Conservation (phyloP, 2,329 filamentous ascomycete genomes). For the Fusarium brachygibbosum region DNA sequence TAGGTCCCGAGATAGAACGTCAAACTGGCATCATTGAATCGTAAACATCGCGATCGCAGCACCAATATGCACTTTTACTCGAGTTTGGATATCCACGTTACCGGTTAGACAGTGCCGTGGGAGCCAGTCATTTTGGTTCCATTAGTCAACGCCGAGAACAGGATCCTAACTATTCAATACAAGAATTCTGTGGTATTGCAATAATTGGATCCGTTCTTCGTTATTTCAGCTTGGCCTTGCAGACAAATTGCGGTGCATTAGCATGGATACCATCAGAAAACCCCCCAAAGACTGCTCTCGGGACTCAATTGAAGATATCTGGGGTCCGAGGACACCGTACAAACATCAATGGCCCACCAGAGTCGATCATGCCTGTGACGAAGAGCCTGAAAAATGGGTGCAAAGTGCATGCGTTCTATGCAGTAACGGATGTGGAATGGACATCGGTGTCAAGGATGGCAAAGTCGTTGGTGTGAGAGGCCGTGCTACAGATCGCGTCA, state of each 20-base stretch:
- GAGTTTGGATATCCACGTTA: neutral
- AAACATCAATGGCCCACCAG: constrained; percentile 8
- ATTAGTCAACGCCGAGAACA: neutral
- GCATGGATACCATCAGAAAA: neutral
- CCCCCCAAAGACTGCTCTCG: neutral
- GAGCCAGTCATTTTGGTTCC: neutral
- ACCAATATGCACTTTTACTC: neutral
- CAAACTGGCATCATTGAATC: constrained; percentile 1
- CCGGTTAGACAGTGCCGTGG: neutral
- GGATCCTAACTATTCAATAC: no score
- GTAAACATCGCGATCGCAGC: neutral
- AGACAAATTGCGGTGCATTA: neutral
- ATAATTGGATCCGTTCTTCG: no score
- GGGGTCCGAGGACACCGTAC: neutral
- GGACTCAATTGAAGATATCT: neutral
- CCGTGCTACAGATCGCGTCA: no score
- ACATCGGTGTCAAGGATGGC: neutral
- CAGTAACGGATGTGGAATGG: constrained; percentile 3
- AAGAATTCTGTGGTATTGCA: no score
- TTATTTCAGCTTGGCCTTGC: neutral
- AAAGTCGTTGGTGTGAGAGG: no score
- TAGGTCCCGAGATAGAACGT: neutral
- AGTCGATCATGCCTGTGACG: constrained; percentile 4
- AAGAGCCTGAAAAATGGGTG: constrained; percentile 1
- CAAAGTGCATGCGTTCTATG: constrained; percentile 5